phyloP scores from a whole-genome alignment of 371 early-diverging fungal genomes.

The Mucor sp. region DNA sequence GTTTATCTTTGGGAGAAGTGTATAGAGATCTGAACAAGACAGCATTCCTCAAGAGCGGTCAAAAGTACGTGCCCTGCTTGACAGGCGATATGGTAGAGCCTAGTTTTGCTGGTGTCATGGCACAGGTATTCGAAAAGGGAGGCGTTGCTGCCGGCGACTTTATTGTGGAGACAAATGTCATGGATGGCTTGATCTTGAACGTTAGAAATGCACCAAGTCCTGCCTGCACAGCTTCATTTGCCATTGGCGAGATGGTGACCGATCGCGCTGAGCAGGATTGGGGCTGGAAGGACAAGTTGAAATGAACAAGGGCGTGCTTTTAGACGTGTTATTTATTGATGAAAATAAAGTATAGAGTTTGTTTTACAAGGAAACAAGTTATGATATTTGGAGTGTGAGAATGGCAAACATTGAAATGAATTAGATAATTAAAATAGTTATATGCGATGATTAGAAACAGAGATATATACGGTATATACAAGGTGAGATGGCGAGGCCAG shows the following conservation, averaged over 20 bases:
- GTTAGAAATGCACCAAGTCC: conserved; percentile 47
- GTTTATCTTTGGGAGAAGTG: conserved; percentile 36
- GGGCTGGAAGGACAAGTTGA: conserved; percentile 21
- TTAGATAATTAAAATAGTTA: not conserved
- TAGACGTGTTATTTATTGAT: not conserved
- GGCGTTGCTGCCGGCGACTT: conserved; percentile 43
- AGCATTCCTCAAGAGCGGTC: conserved; percentile 38
- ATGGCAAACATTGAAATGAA: not conserved
- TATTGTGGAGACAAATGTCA: conserved; percentile 38
- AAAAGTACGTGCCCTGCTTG: conserved; percentile 31
- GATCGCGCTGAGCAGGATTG: conserved; percentile 42
- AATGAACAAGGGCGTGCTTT: not conserved
- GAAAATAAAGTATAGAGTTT: not conserved
- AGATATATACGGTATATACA: conserved; percentile 4
- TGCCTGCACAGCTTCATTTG: conserved; percentile 42
- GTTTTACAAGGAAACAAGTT: not conserved
- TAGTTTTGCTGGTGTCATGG: conserved; percentile 48
- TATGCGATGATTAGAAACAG: not conserved
- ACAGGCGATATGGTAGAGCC: conserved; percentile 45
- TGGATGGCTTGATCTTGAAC: conserved; percentile 40
- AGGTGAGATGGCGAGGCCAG: not conserved
- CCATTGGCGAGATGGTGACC: conserved; percentile 41
- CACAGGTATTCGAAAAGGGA: conserved; percentile 46
- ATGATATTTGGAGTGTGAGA: not conserved
- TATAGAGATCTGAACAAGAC: conserved; percentile 39